A percentile compares a stretch with the other conserved stretches of the same genome.
phyloP scores from a whole-genome alignment of 2,329 filamentous ascomycete genomes.

The Clarireedia homoeocarpa region DNA sequence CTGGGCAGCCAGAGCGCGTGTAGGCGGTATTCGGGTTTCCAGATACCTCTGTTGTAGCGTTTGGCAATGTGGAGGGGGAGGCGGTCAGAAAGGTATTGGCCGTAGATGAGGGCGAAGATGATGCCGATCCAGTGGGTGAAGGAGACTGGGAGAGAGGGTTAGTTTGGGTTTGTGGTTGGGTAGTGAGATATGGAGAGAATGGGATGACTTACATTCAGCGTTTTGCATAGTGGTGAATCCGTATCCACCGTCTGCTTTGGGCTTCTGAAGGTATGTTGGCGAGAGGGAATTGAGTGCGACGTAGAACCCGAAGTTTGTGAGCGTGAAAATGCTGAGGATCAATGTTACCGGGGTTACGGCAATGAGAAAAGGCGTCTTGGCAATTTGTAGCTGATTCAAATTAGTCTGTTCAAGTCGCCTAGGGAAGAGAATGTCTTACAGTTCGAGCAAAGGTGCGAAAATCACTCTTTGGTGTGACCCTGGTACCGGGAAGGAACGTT shows the following conservation, averaged over 20 bases:
- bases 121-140: slow-evolving; percentile 35
- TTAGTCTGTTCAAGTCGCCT: background rate
- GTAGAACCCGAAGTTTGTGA: slow-evolving; percentile 12
- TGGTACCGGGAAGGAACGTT: slow-evolving; percentile 25
- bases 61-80: slow-evolving; percentile 25
- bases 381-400: background rate
- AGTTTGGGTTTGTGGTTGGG: background rate
- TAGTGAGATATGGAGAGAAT: slow-evolving; percentile 2
- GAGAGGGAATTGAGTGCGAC: slow-evolving; percentile 9
- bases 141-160: slow-evolving; percentile 15
- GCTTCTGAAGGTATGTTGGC: slow-evolving; percentile 30
- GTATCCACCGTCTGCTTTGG: slow-evolving; percentile 32
- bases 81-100: slow-evolving; percentile 31
- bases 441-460: background rate
- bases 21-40: slow-evolving; percentile 22
- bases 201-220: slow-evolving; percentile 17
- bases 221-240: slow-evolving; percentile 34
- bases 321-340: slow-evolving; percentile 30
- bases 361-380: slow-evolving; percentile 21
- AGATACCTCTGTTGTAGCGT: slow-evolving; percentile 6
- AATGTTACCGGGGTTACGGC: slow-evolving; percentile 30
- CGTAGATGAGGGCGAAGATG: slow-evolving; percentile 29
- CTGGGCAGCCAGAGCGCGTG: background rate
- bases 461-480: slow-evolving; percentile 7
- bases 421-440: background rate